These are phyloP conservation scores for Myotisia sp. DNA, from an alignment of 2,329 filamentous ascomycete species.

Conservation along the genomic window DNA sequence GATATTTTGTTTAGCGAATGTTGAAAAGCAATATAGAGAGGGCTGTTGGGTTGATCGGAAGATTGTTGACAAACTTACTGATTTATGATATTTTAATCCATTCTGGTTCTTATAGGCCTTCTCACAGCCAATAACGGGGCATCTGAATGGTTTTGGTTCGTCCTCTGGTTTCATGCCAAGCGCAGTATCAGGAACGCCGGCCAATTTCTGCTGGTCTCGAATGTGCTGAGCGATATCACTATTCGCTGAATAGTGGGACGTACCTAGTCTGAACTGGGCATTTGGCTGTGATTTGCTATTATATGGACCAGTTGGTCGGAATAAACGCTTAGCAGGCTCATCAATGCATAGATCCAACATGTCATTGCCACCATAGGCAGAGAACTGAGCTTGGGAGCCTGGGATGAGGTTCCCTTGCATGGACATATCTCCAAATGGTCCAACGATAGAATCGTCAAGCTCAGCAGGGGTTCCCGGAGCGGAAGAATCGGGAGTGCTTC, in stretches of 20 bases:
- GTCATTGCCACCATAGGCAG: constrained; percentile 31
- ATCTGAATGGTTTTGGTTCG: constrained; percentile 95
- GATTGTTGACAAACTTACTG: constrained; percentile 34
- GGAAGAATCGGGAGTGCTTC: constrained; percentile 49
- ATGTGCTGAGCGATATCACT: constrained; percentile 57
- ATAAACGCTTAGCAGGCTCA: constrained; percentile 85
- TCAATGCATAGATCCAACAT: constrained; percentile 60
- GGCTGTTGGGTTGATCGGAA: not conserved
- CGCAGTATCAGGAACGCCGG: constrained; percentile 37
- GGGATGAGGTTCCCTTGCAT: constrained; percentile 34
- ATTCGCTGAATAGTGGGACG: constrained; percentile 60
- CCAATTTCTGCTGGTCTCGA: constrained; percentile 49
- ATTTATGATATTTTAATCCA: constrained; percentile 79
- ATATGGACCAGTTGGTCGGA: constrained; percentile 66
- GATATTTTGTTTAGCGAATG: constrained; percentile 15
- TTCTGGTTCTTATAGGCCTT: constrained; percentile 99
- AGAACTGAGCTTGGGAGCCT: constrained; percentile 26
- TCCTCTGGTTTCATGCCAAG: constrained; percentile 47
- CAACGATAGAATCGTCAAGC: constrained; percentile 59
- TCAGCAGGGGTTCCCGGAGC: constrained; percentile 57
- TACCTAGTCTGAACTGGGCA: constrained; percentile 59
- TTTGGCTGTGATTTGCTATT: constrained; percentile 52
- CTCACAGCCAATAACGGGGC: constrained; percentile 93
- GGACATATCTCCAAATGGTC: constrained; percentile 47
- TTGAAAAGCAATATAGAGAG: constrained; percentile 5